These are phyloP conservation scores for Euryodendron excelsum DNA, from an alignment of 148 eudicot species.

Conservation along the genomic window DNA sequence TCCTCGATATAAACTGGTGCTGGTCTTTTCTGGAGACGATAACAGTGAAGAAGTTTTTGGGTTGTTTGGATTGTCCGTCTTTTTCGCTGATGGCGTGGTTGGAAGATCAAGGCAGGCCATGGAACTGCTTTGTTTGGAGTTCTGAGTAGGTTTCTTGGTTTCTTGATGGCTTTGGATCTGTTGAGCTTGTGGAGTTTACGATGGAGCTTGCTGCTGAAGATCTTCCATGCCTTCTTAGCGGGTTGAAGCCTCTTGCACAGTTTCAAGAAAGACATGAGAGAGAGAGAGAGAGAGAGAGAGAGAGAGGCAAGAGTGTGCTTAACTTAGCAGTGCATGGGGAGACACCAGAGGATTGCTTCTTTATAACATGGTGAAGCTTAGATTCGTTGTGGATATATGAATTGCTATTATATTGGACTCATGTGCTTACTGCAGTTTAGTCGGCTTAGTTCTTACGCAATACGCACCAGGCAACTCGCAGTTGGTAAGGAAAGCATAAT, in stretches of 20 bases:
- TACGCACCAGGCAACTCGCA: too few relatives aligned
- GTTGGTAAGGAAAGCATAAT: too few relatives aligned
- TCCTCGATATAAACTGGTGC: constrained; percentile 36
- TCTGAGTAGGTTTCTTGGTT: constrained; percentile 20
- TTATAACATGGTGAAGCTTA: background rate
- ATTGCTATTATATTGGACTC: too few relatives aligned
- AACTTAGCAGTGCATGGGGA: background rate
- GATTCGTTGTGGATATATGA: background rate
- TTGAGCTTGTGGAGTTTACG: constrained; percentile 28
- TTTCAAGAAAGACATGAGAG: constrained; percentile 30
- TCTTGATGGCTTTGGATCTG: constrained; percentile 28
- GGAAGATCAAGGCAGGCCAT: constrained; percentile 12
- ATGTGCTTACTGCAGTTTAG: too few relatives aligned
- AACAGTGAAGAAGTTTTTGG: background rate
- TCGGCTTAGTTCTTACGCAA: too few relatives aligned
- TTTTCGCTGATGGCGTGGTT: constrained; percentile 5
- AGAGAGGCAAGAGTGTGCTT: background rate
- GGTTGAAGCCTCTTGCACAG: constrained; percentile 23
- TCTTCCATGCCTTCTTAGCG: constrained; percentile 25
- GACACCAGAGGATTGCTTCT: background rate
- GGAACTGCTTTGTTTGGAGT: background rate
- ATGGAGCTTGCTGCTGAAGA: constrained; percentile 26
- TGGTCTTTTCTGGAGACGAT: constrained; percentile 12
- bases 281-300: constrained; percentile 4
- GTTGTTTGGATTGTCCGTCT: background rate